phyloP scores from a whole-genome alignment of 305 asterid genomes.

The Solanum chacoense region DNA sequence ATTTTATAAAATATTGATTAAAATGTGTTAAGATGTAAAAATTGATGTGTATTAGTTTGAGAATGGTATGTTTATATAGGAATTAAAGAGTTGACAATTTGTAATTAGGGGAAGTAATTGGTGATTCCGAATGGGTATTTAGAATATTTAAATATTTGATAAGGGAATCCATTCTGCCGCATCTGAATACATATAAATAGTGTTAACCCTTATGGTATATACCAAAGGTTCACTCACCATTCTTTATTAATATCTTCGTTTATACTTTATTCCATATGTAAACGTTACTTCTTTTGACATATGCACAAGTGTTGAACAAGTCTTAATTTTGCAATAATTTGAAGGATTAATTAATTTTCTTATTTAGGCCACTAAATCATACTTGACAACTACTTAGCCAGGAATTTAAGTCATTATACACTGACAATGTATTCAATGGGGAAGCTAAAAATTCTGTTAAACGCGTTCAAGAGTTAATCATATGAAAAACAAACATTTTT shows the following conservation, averaged over 20 bases:
- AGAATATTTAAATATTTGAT: not conserved
- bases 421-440: not conserved
- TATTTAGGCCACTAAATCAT: not conserved
- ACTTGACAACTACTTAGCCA: not conserved
- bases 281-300: not conserved
- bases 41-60: not conserved
- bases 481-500: not conserved
- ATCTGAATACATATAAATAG: not conserved
- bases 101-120: not conserved
- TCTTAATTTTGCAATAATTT: not conserved
- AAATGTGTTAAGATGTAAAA: not conserved
- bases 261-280: not conserved
- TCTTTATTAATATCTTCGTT: not conserved
- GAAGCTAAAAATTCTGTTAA: not conserved
- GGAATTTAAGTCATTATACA: not conserved
- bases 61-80: slow-evolving; percentile 14
- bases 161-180: slow-evolving; percentile 16
- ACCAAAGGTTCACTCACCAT: slow-evolving; percentile 11
- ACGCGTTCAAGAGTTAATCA: not conserved
- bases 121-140: slow-evolving; percentile 7
- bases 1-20: no score
- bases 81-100: slow-evolving; percentile 5
- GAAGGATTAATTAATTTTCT: not conserved
- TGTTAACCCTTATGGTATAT: slow-evolving; percentile 3
- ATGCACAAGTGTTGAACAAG: not conserved